phyloP scores from a whole-genome alignment of 1,284 basidiomycete species.

The Anthracocystis walkeri region DNA sequence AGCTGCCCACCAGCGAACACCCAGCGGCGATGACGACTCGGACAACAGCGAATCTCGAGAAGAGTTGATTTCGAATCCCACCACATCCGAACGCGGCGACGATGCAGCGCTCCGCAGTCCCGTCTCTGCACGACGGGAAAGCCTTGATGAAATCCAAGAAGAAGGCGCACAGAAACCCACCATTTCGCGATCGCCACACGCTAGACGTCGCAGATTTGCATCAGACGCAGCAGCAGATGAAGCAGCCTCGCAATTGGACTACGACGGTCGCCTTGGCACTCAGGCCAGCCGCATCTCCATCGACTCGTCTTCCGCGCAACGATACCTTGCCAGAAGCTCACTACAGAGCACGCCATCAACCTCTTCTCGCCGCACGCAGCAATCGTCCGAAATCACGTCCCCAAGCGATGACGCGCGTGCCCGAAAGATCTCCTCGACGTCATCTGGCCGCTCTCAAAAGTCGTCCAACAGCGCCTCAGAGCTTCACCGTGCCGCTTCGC shows the following conservation, averaged over 20 bases:
- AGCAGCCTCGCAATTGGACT: conserved; percentile 10
- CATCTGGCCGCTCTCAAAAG: conserved; percentile 51
- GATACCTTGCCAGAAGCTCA: conserved; percentile 36
- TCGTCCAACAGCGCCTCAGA: conserved; percentile 58
- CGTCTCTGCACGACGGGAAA: conserved; percentile 18
- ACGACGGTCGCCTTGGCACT: conserved; percentile 37
- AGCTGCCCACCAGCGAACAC: conserved; percentile 30
- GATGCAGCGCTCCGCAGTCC: conserved; percentile 11
- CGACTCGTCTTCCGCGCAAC: conserved; percentile 45
- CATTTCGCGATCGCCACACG: conserved; percentile 5
- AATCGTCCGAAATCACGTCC: conserved; percentile 31
- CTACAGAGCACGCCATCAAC: conserved; percentile 41
- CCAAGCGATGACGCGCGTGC: conserved; percentile 46
- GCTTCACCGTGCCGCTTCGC: conserved; percentile 52
- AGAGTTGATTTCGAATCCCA: neutral
- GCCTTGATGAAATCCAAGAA: conserved; percentile 38
- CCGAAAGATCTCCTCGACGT: conserved; percentile 55
- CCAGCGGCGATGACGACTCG: conserved; percentile 27
- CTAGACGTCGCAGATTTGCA: conserved; percentile 33
- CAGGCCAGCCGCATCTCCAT: conserved; percentile 49
- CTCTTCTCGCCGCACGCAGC: conserved; percentile 20
- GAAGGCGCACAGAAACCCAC: conserved; percentile 15
- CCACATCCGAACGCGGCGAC: neutral
- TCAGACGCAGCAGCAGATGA: conserved; percentile 49
- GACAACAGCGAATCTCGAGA: conserved; percentile 21